Conservation (phyloP, 129 eudicot genomes). For the Tanacetum coccineum region DNA sequence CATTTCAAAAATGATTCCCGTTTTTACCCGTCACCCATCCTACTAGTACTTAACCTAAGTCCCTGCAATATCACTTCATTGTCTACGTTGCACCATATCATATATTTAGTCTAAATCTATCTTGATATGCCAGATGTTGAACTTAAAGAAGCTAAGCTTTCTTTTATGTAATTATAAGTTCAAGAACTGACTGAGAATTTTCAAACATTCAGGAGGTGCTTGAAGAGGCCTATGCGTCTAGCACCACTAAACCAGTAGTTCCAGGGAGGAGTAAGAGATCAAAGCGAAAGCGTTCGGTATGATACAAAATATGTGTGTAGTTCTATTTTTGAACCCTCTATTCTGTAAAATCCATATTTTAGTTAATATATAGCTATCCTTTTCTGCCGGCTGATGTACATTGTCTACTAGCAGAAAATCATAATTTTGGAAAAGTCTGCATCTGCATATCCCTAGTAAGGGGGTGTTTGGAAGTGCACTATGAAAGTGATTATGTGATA, state of each 20-base stretch:
- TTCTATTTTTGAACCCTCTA: slow-evolving; percentile 35
- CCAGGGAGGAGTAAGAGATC: slow-evolving; percentile 93
- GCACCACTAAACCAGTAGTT: slow-evolving; percentile 47
- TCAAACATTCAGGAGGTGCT: slow-evolving; percentile 49
- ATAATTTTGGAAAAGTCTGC: slow-evolving; percentile 15
- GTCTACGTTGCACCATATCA: too few species aligned
- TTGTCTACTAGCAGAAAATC: slow-evolving; percentile 22
- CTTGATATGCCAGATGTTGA: slow-evolving; percentile 16
- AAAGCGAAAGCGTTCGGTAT: slow-evolving; percentile 90
- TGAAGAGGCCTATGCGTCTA: slow-evolving; percentile 74
- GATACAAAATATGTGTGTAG: slow-evolving; percentile 49
- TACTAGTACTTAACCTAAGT: too few species aligned
- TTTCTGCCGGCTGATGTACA: slow-evolving; percentile 36
- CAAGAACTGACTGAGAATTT: slow-evolving; percentile 13
- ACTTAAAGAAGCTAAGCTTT: slow-evolving; percentile 6
- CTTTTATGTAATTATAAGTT: slow-evolving; percentile 15
- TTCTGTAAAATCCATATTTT: slow-evolving; percentile 36
- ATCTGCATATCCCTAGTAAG: background rate
- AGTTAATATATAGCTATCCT: slow-evolving; percentile 44
- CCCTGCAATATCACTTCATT: too few species aligned
- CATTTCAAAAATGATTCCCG: too few species aligned
- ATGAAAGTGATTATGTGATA: too few species aligned
- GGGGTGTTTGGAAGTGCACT: too few species aligned
- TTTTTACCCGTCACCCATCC: too few species aligned
- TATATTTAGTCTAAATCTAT: background rate